These are phyloP conservation scores for Canavalia gladiata DNA, from an alignment of 306 rosid genomes.

Conservation along the genomic window DNA sequence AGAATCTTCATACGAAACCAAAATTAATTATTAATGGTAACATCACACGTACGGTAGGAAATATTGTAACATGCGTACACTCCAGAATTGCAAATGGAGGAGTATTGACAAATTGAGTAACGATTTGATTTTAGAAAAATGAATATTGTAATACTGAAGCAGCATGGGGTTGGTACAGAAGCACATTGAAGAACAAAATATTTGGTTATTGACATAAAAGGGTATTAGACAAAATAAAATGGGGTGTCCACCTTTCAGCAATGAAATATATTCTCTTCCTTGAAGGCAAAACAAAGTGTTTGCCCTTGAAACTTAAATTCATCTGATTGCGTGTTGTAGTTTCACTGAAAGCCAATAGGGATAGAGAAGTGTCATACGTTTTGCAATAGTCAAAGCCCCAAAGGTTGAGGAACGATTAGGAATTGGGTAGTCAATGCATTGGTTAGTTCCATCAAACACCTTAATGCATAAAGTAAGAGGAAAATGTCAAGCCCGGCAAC, in stretches of 20 bases:
- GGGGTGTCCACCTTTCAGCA: not conserved
- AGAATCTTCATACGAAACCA: no score
- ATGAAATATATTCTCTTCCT: not conserved
- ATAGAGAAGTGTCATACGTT: not conserved
- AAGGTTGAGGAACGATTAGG: not conserved
- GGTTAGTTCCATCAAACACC: not conserved
- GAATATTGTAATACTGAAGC: not conserved
- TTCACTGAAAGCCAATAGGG: not conserved
- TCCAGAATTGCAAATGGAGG: not conserved
- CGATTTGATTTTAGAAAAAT: not conserved
- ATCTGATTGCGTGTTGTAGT: not conserved
- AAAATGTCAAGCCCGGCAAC: not conserved
- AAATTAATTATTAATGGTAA: no score
- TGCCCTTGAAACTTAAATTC: constrained; percentile 15
- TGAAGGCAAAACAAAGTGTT: not conserved
- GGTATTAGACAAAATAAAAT: not conserved
- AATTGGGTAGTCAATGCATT: not conserved
- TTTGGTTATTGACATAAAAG: not conserved
- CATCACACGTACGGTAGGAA: not conserved
- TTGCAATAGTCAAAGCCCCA: not conserved
- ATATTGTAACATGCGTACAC: not conserved
- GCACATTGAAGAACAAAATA: not conserved
- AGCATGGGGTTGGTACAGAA: not conserved
- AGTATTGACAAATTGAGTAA: not conserved
- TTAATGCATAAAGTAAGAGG: not conserved